Base-by-base conservation (phyloP, 306 rosid species). In the Pterocarpus macrocarpus region DNA sequence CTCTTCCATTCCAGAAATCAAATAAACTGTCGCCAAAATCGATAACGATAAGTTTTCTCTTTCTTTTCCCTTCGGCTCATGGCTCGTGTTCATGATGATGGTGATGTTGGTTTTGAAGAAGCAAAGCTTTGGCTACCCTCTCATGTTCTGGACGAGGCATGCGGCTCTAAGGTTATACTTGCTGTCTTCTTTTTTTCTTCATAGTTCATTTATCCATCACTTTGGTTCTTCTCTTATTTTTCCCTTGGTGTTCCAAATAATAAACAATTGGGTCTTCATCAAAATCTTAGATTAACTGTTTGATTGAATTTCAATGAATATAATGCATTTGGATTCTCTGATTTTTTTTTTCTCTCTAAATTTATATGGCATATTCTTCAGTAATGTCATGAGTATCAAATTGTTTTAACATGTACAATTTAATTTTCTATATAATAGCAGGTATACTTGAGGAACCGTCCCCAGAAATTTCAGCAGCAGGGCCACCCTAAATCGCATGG, bases 51-150 rank as follows among this genome's bases (percentile, higher is more conserved):
- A 16, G 44, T 41, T 71, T 73, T 76, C 6, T 67, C n/a, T 50
- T 36, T 52, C 15, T 52, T 22, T 57, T 28, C 68, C 39, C 41
- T 14, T 50, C 52, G 41, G 34, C 82, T 22, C 76, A 89, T 87
- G 94, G 92, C 89, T 75, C 35, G 82, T 55, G 64, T 76, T 62
- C 55, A 79, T 39, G 87, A 88, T 38, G 85, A 57, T 11, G 81
- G 16, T 52, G 88, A 87, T 61, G 76, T 88, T 80, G 79, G 84
- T 64, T 83, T 89, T 50, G 90, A 89, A 68, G 97, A 90, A 69
- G 92, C 90, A 85, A 81, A 84, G 90, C 64, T 75, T 7, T 87
- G 89, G 84, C 89, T 91, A 78, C 94, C 97, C 45, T 79, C 87
- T 52, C 89, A 87, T 62, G 90, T 89, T 83, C 76, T 88, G 2